phyloP scores from a whole-genome alignment of 2,329 filamentous ascomycete genomes.

The Colletotrichum costaricense region DNA sequence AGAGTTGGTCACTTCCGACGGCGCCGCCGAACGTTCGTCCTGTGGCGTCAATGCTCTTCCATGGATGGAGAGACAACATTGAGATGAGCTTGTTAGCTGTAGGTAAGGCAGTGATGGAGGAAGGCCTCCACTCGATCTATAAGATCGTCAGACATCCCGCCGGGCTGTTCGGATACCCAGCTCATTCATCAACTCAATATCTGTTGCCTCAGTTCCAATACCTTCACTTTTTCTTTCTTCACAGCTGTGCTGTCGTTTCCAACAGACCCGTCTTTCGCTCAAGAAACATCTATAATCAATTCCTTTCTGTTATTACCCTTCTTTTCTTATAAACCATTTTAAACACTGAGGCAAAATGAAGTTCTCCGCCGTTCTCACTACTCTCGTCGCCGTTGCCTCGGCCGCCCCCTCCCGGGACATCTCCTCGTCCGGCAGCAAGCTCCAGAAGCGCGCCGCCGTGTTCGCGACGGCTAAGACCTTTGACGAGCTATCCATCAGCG shows the following conservation, averaged over 20 bases:
- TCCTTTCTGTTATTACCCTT: slow-evolving; percentile 28
- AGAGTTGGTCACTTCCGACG: background rate
- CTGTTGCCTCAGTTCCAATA: slow-evolving; percentile 13
- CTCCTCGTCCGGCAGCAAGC: slow-evolving; percentile 35
- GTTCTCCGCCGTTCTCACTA: slow-evolving; percentile 45
- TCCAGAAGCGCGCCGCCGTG: slow-evolving; percentile 41
- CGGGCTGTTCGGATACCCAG: background rate
- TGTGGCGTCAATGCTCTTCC: background rate
- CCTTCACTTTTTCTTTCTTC: slow-evolving; percentile 12
- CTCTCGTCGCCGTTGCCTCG: slow-evolving; percentile 43
- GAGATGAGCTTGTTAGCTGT: background rate
- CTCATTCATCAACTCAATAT: slow-evolving; percentile 1
- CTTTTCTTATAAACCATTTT: background rate
- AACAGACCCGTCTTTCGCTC: slow-evolving; percentile 16
- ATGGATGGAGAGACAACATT: background rate
- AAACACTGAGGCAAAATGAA: slow-evolving; percentile 42
- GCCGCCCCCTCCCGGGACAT: slow-evolving; percentile 31
- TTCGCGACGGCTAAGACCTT: slow-evolving; percentile 50
- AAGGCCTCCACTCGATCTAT: slow-evolving; percentile 1
- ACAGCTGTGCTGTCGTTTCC: slow-evolving; percentile 29
- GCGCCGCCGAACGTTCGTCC: slow-evolving; percentile 2
- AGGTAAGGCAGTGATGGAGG: background rate
- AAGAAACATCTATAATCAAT: background rate
- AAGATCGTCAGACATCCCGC: slow-evolving; percentile 11
- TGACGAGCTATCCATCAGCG: slow-evolving; percentile 58